These are phyloP conservation scores for Trametes sanguinea DNA, from an alignment of 768 basidiomycete genomes.

Conservation along the genomic window DNA sequence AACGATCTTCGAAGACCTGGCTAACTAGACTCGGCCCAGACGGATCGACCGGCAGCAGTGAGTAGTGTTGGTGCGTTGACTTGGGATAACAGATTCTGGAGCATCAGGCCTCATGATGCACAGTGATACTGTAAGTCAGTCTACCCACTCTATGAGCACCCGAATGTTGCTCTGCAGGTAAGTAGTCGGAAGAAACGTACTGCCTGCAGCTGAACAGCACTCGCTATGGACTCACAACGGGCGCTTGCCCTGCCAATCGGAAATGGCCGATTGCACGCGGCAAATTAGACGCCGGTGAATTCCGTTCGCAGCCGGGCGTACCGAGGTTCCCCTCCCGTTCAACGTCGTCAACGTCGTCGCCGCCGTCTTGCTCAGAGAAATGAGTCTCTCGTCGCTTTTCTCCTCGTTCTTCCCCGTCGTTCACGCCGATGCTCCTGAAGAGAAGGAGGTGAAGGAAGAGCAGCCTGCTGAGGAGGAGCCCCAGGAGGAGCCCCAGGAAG, in stretches of 20 bases:
- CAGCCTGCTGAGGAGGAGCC: slow-evolving; percentile 35
- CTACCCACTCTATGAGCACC: no score
- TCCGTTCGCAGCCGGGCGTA: slow-evolving; percentile 12
- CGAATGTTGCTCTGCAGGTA: no score
- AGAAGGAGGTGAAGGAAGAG: slow-evolving; percentile 40
- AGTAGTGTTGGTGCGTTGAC: no score
- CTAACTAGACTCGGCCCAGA: no score
- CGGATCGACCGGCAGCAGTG: no score
- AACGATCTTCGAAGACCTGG: no score
- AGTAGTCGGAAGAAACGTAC: no score
- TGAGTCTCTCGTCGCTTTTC: slow-evolving; percentile 48
- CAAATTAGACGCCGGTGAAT: not conserved
- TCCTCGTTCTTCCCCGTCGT: slow-evolving; percentile 44
- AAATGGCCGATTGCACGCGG: slow-evolving; percentile 1
- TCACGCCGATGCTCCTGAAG: slow-evolving; percentile 44
- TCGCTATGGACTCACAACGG: no score
- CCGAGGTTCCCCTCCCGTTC: not conserved
- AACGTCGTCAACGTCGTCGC: slow-evolving; percentile 12
- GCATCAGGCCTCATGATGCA: no score
- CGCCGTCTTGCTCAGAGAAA: slow-evolving; percentile 21
- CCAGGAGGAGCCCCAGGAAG: slow-evolving; percentile 35
- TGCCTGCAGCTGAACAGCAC: no score
- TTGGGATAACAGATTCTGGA: no score
- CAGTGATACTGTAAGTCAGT: no score
- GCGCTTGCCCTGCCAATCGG: slow-evolving; percentile 2